Evolutionary conservation across 139 green algal genomes (phyloP).

Genomic region (Tetraselmis chui): DNA sequence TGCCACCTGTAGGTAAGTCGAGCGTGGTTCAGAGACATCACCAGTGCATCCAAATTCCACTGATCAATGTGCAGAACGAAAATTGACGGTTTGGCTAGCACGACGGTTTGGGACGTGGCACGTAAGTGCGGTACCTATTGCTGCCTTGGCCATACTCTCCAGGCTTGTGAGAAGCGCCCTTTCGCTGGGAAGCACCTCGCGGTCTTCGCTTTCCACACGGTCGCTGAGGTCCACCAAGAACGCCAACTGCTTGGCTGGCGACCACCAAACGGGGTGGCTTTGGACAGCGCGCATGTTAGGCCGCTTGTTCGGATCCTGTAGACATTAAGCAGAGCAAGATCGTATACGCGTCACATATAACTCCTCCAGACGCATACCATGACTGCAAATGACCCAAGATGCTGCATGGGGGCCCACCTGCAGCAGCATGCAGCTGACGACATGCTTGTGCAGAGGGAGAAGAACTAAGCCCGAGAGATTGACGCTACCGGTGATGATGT

Average conservation of each 20-base stretch:
- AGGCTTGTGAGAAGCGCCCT: constrained; percentile 46
- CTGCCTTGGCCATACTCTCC: constrained; percentile 29
- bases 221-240: constrained; percentile 87
- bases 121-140: constrained; percentile 32
- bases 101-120: too few species aligned
- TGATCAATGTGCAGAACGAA: too few species aligned
- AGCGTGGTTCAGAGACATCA: too few species aligned
- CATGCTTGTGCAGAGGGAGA: constrained; percentile 61
- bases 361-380: too few species aligned
- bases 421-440: constrained; percentile 68
- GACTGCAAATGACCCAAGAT: too few species aligned
- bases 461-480: constrained; percentile 14
- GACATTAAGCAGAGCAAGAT: too few species aligned
- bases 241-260: constrained; percentile 53
- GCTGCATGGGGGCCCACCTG: too few species aligned
- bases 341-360: too few species aligned
- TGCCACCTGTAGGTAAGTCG: too few species aligned
- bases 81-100: too few species aligned
- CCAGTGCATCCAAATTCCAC: too few species aligned
- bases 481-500: constrained; percentile 60
- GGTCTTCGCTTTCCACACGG: constrained; percentile 86
- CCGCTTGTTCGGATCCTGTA: constrained; percentile 42
- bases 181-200: constrained; percentile 45
- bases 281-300: constrained; percentile 62
- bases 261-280: constrained; percentile 90